Evolutionary conservation across 768 basidiomycete species (phyloP), one percentile per base, ranked within the genome.

Genomic region (Fistulinella prunicolor): DNA sequence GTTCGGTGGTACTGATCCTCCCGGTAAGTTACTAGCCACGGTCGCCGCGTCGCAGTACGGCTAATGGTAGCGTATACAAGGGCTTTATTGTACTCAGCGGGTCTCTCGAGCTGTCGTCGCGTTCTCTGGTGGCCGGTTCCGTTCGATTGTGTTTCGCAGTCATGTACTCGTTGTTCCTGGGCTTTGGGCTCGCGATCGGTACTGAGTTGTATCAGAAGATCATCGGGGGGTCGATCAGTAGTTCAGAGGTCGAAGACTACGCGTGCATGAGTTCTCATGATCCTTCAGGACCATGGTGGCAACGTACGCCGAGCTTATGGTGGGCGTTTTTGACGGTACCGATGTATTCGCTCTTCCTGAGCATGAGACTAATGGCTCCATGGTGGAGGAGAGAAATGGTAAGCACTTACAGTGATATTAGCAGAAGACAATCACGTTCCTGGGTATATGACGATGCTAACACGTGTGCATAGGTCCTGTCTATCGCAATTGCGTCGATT

Each of bases 141-240:
- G 89, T 93, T 26, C 77, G 89, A 32, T 73, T 93, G 14, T 87
- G 86, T 55, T 93, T 87, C 58, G 79, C 87, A 21, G 73, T 88
- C 44, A 76, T 87, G 47, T 94, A 93, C 60, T 83, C 86, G n/a
- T 72, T 85, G 16, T 85, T 84, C 63, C 72, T 86, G 8, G 85
- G 86, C 0, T 89, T 94, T 61, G 91, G 92, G 5, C 79, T 92
- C 9, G 80, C 88, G 0, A 88, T 93, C 38, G 89, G 91, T 4
- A 83, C 81, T 0, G 75, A 86, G 51, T 61, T 86, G 3, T 94
- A 81, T 58, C 68, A 77, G 42, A 76, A 73, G 45, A 75, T 89
- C 29, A 77, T 82, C 0, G 69, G 73, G 4, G 64, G 63, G 3
- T 42, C 63, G 8, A 68, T 86, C 9, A 51, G 72, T 10, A n/a